Conservation (phyloP, 371 early-diverging fungal genomes). For the Mortierella sp. region DNA sequence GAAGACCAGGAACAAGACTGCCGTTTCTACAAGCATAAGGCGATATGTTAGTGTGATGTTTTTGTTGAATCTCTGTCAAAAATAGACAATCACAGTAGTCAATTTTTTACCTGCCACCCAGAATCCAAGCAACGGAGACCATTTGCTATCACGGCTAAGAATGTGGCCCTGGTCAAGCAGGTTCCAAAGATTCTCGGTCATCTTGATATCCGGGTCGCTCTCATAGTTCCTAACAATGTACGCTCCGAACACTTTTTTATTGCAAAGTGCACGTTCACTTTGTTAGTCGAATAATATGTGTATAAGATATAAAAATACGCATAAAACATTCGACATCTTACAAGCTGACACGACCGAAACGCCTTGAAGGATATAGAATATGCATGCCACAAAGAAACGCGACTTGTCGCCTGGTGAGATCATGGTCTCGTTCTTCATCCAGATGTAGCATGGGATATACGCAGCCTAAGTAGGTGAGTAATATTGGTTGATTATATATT, state of each 20-base stretch:
- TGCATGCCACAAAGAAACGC: constrained; percentile 19
- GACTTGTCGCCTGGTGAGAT: constrained; percentile 29
- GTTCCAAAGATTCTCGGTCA: constrained; percentile 13
- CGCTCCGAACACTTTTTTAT: constrained; percentile 37
- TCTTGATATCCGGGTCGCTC: constrained; percentile 8
- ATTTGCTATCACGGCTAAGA: constrained; percentile 34
- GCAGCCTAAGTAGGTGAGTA: constrained; percentile 44
- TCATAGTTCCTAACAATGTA: constrained; percentile 26
- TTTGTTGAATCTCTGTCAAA: no score
- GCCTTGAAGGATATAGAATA: constrained; percentile 35
- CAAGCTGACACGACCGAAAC: constrained; percentile 17
- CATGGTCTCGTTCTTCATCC: constrained; percentile 37
- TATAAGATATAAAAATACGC: no score
- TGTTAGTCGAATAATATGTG: no score
- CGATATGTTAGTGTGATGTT: no score
- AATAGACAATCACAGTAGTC: no score
- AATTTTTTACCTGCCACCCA: constrained; percentile 38
- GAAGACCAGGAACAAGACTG: constrained; percentile 40
- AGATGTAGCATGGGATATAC: constrained; percentile 40
- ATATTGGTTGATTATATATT: no score
- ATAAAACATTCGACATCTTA: background rate
- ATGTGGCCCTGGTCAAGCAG: constrained; percentile 35
- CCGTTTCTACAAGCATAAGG: constrained; percentile 13
- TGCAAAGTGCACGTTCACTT: no score
- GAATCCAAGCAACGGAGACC: constrained; percentile 49